phyloP scores from a whole-genome alignment of 305 asterid genomes.

The Coffea humblotiana region DNA sequence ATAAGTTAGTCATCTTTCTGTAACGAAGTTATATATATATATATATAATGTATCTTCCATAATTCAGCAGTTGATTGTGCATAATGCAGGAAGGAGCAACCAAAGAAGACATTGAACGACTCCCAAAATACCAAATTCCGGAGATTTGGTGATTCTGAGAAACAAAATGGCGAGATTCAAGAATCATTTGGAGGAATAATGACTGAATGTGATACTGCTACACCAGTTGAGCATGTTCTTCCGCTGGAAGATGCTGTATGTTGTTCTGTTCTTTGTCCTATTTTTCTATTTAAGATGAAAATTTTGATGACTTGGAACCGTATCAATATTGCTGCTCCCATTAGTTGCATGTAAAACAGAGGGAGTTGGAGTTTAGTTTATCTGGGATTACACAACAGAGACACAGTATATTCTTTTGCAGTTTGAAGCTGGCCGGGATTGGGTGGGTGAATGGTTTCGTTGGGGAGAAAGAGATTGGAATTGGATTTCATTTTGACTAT shows the following conservation, averaged over 20 bases:
- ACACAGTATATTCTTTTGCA: background rate
- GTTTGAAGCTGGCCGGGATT: background rate
- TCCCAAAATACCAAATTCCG: slow-evolving; percentile 80
- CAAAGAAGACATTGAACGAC: slow-evolving; percentile 82
- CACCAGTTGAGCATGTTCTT: slow-evolving; percentile 79
- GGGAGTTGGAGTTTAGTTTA: background rate
- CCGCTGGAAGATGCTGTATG: slow-evolving; percentile 90
- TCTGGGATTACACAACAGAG: background rate
- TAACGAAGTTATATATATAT: background rate
- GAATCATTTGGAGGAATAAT: slow-evolving; percentile 87
- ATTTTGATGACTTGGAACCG: background rate
- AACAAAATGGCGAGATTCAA: slow-evolving; percentile 83
- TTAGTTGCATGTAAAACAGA: background rate
- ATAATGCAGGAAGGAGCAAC: slow-evolving; percentile 91
- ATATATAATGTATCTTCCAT: background rate
- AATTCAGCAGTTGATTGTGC: slow-evolving; percentile 7
- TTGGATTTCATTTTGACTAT: background rate
- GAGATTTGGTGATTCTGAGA: slow-evolving; percentile 73
- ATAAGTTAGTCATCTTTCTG: background rate
- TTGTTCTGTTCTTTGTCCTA: slow-evolving; percentile 11
- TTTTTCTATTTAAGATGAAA: background rate
- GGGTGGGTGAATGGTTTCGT: background rate
- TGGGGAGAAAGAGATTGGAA: background rate
- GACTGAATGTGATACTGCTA: slow-evolving; percentile 76
- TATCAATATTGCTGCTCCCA: background rate